Percentiles rank a stretch among this genome's conserved stretches.
phyloP scores from a whole-genome alignment of 148 eudicot species.

The Spergularia marina region DNA sequence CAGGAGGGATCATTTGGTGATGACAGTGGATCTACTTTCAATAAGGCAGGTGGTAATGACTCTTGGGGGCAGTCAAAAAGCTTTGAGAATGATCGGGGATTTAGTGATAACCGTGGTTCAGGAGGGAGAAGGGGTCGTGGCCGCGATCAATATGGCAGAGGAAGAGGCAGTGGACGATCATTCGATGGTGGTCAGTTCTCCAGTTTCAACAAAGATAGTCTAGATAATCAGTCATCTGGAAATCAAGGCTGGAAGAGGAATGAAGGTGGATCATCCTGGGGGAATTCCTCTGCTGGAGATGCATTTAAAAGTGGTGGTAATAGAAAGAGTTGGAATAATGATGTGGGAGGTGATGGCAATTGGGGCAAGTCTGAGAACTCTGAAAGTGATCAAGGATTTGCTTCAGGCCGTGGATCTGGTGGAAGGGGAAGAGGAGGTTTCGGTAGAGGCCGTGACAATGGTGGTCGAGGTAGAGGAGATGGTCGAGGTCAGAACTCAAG shows the following conservation, averaged over 20 bases:
- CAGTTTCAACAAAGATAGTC: slow-evolving; percentile 25
- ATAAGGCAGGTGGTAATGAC: slow-evolving; percentile 27
- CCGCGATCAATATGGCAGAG: slow-evolving; percentile 24
- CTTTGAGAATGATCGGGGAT: slow-evolving; percentile 21
- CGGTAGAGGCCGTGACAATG: slow-evolving; percentile 23
- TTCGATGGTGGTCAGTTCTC: slow-evolving; percentile 33
- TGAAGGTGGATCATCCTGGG: slow-evolving; percentile 27
- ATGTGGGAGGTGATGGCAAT: slow-evolving; percentile 17
- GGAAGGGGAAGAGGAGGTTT: slow-evolving; percentile 42
- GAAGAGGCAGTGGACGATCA: slow-evolving; percentile 37
- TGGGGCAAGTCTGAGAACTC: slow-evolving; percentile 21
- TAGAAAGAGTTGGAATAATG: slow-evolving; percentile 18
- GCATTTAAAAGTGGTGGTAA: slow-evolving; percentile 1
- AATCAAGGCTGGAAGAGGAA: slow-evolving; percentile 22
- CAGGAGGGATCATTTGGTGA: slow-evolving; percentile 21
- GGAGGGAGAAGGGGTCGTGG: slow-evolving; percentile 44
- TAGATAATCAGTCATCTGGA: slow-evolving; percentile 20
- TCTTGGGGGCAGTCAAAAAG: slow-evolving; percentile 27
- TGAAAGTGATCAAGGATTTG: slow-evolving; percentile 28
- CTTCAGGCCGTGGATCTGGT: slow-evolving; percentile 37
- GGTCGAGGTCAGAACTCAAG: slow-evolving; percentile 30
- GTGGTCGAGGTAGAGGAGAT: slow-evolving; percentile 19
- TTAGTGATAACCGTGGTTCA: slow-evolving; percentile 32
- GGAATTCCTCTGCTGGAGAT: slow-evolving; percentile 9
- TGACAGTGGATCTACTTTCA: slow-evolving; percentile 19